A percentile compares a stretch with the other conserved stretches of the same genome.
phyloP scores from a whole-genome alignment of 306 rosid species.

The Begonia loranthoides region DNA sequence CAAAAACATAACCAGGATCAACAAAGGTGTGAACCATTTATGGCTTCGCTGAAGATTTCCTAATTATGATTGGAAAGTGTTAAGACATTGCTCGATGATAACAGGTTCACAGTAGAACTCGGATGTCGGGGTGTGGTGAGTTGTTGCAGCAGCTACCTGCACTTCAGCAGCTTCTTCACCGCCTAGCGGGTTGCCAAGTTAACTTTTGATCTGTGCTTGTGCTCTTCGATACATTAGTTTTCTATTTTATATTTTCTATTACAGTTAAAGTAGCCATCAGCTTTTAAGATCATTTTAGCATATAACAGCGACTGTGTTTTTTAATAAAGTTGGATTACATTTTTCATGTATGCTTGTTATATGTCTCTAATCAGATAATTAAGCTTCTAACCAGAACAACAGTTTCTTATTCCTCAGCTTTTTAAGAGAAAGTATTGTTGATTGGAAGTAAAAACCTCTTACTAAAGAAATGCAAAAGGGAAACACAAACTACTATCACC shows the following conservation, averaged over 20 bases:
- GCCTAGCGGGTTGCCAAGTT: constrained; percentile 78
- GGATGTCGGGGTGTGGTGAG: constrained; percentile 31
- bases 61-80: constrained; percentile 8
- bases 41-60: background rate
- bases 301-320: too few relatives aligned
- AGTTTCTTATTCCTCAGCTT: too few relatives aligned
- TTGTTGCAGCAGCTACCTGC: constrained; percentile 81
- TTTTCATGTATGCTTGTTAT: too few relatives aligned
- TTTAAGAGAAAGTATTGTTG: too few relatives aligned
- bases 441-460: too few relatives aligned
- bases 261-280: too few relatives aligned
- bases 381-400: too few relatives aligned
- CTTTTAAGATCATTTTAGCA: too few relatives aligned
- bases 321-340: too few relatives aligned
- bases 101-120: constrained; percentile 56
- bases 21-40: constrained; percentile 30
- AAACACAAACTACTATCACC: too few relatives aligned
- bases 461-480: too few relatives aligned
- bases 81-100: constrained; percentile 13
- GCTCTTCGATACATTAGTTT: background rate
- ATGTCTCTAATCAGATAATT: too few relatives aligned
- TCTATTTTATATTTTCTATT: background rate
- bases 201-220: background rate
- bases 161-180: constrained; percentile 74
- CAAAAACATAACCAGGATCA: constrained; percentile 29